Base-by-base conservation (phyloP, 2,329 filamentous ascomycete species). In the Sodiomyces alkalinus region DNA sequence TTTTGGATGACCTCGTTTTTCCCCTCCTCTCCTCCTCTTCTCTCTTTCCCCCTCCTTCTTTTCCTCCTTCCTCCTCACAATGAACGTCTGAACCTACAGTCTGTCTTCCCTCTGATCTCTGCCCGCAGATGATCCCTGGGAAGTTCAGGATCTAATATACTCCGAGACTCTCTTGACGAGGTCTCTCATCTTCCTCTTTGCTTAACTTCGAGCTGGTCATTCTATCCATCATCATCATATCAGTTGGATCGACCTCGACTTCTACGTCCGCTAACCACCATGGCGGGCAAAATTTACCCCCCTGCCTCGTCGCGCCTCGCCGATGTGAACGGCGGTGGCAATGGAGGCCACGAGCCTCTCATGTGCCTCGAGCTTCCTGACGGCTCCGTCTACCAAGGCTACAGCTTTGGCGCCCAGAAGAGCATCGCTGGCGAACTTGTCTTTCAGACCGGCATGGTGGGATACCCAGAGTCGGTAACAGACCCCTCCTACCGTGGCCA, bases 401-500 rank as follows among this genome's bases (percentile, higher is more conserved):
- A 82, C 64, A 93, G 85, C 68, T 98, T 98, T 52, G 90, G 90
- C 56, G 86, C 87, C 39, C 68, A 82, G 48, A 93, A 86, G 69
- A 93, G 82, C 61, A 74, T 92, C 47, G 80, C 87, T 41, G 90
- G 90, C 54, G 90, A 98, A 66, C 68, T 98, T 52, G 90, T 98
- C 58, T 98, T 98, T 64, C 87, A 96, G 68, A 98, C 90, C 33
- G 90, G 90, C 56, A 93, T 96, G 86, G 90, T 96, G 44, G 90
- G 90, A 48, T 98, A 98, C 53, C 86, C 90, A 22, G 90, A 98
- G 64, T 92, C 79, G 26, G 68, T 90, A 44, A 87, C 81, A 35
- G 81, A 90, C 49, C 81, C 81, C 41, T 87, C 81, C 27, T 87
- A 90, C 57, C 77, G 80, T 27, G 81, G 81, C 37, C 87, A 98